Conservation (phyloP, 352 stramenopile species). For the Albugo candida region DNA sequence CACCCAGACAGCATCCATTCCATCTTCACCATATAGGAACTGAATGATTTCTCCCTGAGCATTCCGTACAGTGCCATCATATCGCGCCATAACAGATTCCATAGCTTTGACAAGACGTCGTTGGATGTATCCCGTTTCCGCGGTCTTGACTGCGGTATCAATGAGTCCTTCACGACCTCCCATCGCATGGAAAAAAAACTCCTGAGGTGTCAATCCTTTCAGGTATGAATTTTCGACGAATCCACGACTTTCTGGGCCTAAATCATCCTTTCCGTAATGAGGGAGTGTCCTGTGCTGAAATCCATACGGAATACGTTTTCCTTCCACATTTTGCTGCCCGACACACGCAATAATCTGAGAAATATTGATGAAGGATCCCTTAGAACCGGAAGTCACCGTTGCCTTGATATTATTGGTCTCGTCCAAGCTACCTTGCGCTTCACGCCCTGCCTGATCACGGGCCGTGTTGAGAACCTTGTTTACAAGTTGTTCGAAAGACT, state of each 20-base stretch:
- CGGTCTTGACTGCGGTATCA: constrained; percentile 99
- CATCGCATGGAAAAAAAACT: constrained; percentile 99
- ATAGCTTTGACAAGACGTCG: constrained; percentile 98
- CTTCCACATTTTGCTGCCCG: constrained; percentile 97
- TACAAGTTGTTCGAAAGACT: constrained; percentile 96
- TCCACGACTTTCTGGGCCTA: constrained; percentile 93
- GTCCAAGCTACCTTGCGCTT: constrained; percentile 77
- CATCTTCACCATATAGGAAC: constrained; percentile 92
- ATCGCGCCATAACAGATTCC: constrained; percentile 97
- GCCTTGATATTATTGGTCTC: constrained; percentile 98
- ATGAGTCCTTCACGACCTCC: constrained; percentile 97
- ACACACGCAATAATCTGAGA: constrained; percentile 99
- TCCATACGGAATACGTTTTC: constrained; percentile 92
- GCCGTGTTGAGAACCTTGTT: constrained; percentile 91
- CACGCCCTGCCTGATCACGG: constrained; percentile 64
- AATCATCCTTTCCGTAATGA: constrained; percentile 93
- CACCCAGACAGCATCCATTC: constrained; percentile 99
- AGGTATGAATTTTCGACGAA: constrained; percentile 99
- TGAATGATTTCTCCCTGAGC: constrained; percentile 74
- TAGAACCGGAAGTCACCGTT: constrained; percentile 97
- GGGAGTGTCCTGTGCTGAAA: constrained; percentile 91
- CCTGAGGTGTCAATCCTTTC: constrained; percentile 82
- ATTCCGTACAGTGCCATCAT: constrained; percentile 98
- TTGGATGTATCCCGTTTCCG: constrained; percentile 99
- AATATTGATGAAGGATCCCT: constrained; percentile 99